Evolutionary conservation across 148 eudicot species (phyloP).

Genomic region (Heliamphora exappendiculata): DNA sequence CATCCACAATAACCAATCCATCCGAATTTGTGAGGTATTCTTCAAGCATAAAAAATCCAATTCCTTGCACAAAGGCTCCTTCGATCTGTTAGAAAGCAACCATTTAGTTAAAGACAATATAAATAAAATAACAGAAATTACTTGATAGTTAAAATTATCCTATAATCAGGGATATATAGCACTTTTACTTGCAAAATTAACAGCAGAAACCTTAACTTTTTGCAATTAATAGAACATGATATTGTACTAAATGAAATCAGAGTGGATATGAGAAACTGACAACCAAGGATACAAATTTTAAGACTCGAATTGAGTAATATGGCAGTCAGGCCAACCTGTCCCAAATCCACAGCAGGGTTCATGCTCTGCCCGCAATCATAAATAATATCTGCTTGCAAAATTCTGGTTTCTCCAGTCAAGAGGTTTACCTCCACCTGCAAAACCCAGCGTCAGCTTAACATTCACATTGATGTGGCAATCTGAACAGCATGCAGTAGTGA

Average conservation of each 20-base stretch:
- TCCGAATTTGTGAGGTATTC: constrained; percentile 60
- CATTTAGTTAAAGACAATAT: neutral
- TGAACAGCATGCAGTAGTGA: neutral
- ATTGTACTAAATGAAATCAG: neutral
- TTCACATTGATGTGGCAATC: neutral
- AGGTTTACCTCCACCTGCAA: constrained; percentile 80
- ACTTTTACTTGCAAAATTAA: neutral
- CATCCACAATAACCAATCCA: constrained; percentile 52
- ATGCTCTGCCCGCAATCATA: constrained; percentile 95
- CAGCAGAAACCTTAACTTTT: neutral
- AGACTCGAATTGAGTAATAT: neutral
- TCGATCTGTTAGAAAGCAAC: constrained; percentile 50
- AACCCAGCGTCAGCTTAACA: constrained; percentile 4
- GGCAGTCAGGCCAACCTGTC: constrained; percentile 51
- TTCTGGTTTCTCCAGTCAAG: constrained; percentile 78
- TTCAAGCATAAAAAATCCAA: constrained; percentile 87
- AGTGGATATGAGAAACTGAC: neutral
- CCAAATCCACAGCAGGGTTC: constrained; percentile 96
- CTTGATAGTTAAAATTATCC: neutral
- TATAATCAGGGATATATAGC: neutral
- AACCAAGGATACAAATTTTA: neutral
- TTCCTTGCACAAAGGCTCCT: constrained; percentile 91
- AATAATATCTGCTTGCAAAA: constrained; percentile 65
- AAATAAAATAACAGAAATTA: neutral
- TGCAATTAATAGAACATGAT: neutral